These are phyloP conservation scores for Trichoderma parareesei DNA, from an alignment of 495 filamentous ascomycete genomes.

Conservation along the genomic window DNA sequence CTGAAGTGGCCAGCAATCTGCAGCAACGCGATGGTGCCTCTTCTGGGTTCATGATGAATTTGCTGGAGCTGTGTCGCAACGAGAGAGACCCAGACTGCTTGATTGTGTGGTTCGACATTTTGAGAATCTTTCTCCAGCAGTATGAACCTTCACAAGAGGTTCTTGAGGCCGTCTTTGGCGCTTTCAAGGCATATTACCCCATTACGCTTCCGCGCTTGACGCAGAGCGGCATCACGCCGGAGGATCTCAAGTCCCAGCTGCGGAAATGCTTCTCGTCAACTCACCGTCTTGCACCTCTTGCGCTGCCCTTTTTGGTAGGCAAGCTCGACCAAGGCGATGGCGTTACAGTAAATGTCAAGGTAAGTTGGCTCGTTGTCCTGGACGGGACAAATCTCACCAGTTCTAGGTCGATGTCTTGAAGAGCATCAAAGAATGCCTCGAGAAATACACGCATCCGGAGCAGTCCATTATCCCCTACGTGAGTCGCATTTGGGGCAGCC, in stretches of 20 bases:
- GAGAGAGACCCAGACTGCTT: slow-evolving; percentile 45
- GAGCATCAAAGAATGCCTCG: slow-evolving; percentile 40
- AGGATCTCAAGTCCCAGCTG: slow-evolving; percentile 39
- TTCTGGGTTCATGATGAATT: slow-evolving; percentile 29
- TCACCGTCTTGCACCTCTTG: slow-evolving; percentile 26
- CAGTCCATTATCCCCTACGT: slow-evolving; percentile 32
- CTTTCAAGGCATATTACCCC: slow-evolving; percentile 45
- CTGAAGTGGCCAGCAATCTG: slow-evolving; percentile 29
- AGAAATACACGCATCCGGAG: slow-evolving; percentile 30
- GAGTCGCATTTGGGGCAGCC: slow-evolving; percentile 41
- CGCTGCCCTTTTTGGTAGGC: slow-evolving; percentile 38
- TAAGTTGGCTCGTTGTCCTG: slow-evolving; percentile 1
- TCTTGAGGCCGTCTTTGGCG: slow-evolving; percentile 36
- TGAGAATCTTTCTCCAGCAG: slow-evolving; percentile 28
- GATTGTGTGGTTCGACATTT: slow-evolving; percentile 38
- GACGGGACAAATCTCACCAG: neutral
- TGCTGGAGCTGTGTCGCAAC: slow-evolving; percentile 34
- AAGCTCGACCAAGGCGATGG: slow-evolving; percentile 44
- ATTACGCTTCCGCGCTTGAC: slow-evolving; percentile 37
- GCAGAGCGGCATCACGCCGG: slow-evolving; percentile 36
- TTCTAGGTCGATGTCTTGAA: slow-evolving; percentile 40
- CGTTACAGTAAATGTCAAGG: slow-evolving; percentile 42
- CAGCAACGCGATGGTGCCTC: slow-evolving; percentile 31
- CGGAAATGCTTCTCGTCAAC: slow-evolving; percentile 40
- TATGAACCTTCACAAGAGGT: slow-evolving; percentile 34